phyloP scores from a whole-genome alignment of 352 stramenopile species.

The Pythium guiyangense region DNA sequence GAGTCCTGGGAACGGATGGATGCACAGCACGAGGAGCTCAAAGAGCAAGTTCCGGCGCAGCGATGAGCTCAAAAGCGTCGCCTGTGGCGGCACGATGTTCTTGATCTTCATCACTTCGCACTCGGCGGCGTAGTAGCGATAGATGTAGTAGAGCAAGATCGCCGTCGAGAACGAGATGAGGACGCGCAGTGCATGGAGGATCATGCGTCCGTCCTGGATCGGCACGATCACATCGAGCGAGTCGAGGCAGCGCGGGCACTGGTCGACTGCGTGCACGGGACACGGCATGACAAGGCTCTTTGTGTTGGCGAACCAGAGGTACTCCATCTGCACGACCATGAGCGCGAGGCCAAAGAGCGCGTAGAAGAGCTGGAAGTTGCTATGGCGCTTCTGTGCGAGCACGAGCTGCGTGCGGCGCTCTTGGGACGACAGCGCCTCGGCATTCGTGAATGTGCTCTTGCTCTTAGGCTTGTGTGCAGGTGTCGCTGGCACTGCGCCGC shows the following conservation, averaged over 20 bases:
- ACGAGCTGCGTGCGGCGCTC: constrained; percentile 52
- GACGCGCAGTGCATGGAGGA: constrained; percentile 55
- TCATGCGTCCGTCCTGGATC: constrained; percentile 48
- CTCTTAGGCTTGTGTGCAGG: constrained; percentile 5
- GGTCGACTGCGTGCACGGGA: constrained; percentile 17
- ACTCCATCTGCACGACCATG: constrained; percentile 77
- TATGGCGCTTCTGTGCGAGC: constrained; percentile 34
- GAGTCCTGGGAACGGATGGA: constrained; percentile 71
- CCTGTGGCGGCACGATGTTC: constrained; percentile 69
- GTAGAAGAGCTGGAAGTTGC: constrained; percentile 68
- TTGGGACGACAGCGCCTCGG: constrained; percentile 35
- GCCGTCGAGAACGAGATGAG: constrained; percentile 63
- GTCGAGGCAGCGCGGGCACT: constrained; percentile 38
- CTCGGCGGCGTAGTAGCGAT: constrained; percentile 58
- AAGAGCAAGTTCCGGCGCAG: constrained; percentile 39
- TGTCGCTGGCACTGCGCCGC: constrained; percentile 11
- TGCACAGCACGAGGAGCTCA: constrained; percentile 40
- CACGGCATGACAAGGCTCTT: constrained; percentile 27
- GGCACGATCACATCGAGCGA: constrained; percentile 26
- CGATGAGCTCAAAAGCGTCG: constrained; percentile 56
- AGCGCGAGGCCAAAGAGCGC: constrained; percentile 55
- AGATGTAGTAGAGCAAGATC: constrained; percentile 69
- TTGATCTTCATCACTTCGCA: constrained; percentile 79
- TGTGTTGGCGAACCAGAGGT: constrained; percentile 66
- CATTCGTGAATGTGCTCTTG: constrained; percentile 24